Conservation (phyloP, 345 rosid genomes). For the Odontarrhena argentea region DNA sequence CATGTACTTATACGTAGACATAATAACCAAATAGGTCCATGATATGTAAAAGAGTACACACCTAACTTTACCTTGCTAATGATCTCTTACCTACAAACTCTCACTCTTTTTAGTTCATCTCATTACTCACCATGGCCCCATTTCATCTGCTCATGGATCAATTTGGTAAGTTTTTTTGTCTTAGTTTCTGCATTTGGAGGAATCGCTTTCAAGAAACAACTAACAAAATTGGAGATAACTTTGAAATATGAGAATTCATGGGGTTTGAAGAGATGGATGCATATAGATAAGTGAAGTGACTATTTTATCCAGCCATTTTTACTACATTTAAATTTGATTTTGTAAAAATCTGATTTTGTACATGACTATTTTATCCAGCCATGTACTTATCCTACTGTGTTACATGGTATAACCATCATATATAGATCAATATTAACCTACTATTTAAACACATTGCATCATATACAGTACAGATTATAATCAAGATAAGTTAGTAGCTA, state of each 20-base stretch:
- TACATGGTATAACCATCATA: background rate
- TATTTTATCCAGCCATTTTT: slow-evolving; percentile 9
- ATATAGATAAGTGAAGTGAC: slow-evolving; percentile 5
- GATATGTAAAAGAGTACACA: slow-evolving; percentile 38
- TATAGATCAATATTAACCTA: too few species aligned
- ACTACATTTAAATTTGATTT: background rate
- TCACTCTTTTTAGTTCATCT: slow-evolving; percentile 34
- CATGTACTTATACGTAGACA: slow-evolving; percentile 35
- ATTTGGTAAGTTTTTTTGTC: slow-evolving; percentile 36
- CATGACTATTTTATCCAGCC: background rate
- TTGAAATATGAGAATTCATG: slow-evolving; percentile 20
- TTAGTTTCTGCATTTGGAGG: slow-evolving; percentile 35
- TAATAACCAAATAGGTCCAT: slow-evolving; percentile 35
- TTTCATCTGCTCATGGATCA: slow-evolving; percentile 28
- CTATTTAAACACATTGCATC: too few species aligned
- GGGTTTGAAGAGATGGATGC: slow-evolving; percentile 7
- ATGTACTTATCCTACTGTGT: background rate
- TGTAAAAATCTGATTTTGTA: background rate
- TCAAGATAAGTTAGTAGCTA: background rate
- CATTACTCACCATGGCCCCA: slow-evolving; percentile 41
- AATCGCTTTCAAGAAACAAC: slow-evolving; percentile 37
- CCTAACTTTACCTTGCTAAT: slow-evolving; percentile 41
- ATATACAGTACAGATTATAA: too few species aligned
- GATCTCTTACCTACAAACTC: slow-evolving; percentile 41
- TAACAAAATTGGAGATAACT: slow-evolving; percentile 37